phyloP scores from a whole-genome alignment of 2,329 filamentous ascomycete genomes.

The Penicillium sp. region DNA sequence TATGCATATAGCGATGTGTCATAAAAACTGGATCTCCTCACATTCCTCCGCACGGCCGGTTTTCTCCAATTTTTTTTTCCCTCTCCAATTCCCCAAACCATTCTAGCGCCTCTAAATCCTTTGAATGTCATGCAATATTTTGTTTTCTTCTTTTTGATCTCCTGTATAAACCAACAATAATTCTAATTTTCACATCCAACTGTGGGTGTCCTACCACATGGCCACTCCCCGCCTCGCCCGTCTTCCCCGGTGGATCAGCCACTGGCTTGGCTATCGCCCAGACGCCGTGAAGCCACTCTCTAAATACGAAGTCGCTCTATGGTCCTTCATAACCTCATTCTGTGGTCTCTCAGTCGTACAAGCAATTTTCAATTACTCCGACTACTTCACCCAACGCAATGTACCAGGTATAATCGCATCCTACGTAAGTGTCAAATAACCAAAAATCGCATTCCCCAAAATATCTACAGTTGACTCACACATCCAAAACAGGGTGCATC shows the following conservation, averaged over 20 bases:
- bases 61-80: conserved; percentile 12
- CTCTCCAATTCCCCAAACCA: not conserved
- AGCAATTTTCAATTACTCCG: conserved; percentile 29
- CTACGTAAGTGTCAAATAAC: conserved; percentile 20
- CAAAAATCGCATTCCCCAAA: not conserved
- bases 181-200: not conserved
- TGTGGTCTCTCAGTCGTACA: conserved; percentile 29
- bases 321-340: conserved; percentile 31
- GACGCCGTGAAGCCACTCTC: conserved; percentile 25
- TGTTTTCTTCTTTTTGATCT: not conserved
- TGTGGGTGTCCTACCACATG: conserved; percentile 11
- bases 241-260: conserved; percentile 28
- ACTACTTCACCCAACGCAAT: conserved; percentile 26
- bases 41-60: conserved; percentile 9
- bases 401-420: conserved; percentile 31
- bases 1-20: conserved; percentile 5
- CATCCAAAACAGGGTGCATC: conserved; percentile 29
- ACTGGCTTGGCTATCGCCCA: conserved; percentile 32
- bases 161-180: not conserved
- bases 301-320: conserved; percentile 24
- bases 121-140: not conserved
- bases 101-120: not conserved
- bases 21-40: conserved; percentile 4
- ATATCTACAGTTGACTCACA: not conserved
- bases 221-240: conserved; percentile 23